Percentiles rank a stretch among this genome's conserved stretches.
These are phyloP conservation scores for Colletotrichum neosansevieriae DNA, from an alignment of 2,329 filamentous ascomycete species.

Conservation along the genomic window DNA sequence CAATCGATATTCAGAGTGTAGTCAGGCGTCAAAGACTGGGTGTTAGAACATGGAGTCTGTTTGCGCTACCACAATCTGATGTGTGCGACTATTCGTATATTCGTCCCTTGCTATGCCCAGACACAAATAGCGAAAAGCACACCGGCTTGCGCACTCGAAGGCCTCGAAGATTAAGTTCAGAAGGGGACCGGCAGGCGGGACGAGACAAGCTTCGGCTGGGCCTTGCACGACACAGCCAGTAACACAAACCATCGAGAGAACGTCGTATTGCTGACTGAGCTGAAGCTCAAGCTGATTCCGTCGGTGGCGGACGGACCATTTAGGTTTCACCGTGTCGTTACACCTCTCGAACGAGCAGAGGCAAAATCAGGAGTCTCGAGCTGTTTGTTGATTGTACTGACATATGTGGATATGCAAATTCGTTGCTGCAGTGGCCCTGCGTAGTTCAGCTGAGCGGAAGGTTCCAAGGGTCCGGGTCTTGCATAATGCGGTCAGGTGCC, in stretches of 20 bases:
- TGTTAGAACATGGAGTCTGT: no score
- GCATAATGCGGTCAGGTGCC: not conserved
- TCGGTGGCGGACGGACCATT: not conserved
- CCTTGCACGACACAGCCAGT: conserved; percentile 4
- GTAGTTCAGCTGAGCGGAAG: conserved; percentile 14
- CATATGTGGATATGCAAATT: not conserved
- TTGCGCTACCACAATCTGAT: not conserved
- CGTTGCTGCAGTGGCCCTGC: conserved; percentile 5
- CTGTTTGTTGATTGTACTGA: no score
- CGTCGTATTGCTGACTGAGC: not conserved
- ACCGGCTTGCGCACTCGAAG: not conserved
- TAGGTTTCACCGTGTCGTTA: not conserved
- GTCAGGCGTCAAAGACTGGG: not conserved
- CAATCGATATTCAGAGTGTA: not conserved
- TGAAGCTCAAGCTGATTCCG: not conserved
- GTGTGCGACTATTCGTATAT: conserved; percentile 7
- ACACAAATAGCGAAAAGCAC: not conserved
- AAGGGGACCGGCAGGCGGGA: conserved; percentile 1
- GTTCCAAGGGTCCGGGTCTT: conserved; percentile 8
- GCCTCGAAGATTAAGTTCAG: not conserved
- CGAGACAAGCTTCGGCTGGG: not conserved
- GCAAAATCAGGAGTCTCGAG: conserved; percentile 24
- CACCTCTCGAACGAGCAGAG: conserved; percentile 11
- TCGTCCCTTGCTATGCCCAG: conserved; percentile 1
- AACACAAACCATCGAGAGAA: not conserved